A percentile compares a stretch with the other conserved stretches of the same genome.
Evolutionary conservation across 2,329 filamentous ascomycete species (phyloP).

Genomic region (Exophiala sideris): DNA sequence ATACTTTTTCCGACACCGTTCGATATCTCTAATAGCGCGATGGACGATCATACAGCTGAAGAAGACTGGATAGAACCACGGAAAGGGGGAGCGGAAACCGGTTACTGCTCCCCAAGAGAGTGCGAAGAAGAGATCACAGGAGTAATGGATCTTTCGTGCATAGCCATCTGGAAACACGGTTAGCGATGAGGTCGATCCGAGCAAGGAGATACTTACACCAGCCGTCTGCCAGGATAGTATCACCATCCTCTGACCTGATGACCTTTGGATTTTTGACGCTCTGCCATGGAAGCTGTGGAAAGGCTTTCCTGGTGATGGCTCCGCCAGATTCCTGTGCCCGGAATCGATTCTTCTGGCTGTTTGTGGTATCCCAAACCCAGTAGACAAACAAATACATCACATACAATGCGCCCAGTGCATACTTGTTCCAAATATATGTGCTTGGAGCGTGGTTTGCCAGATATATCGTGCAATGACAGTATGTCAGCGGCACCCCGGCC

Average conservation of each 20-base stretch:
- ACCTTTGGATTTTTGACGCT: slow-evolving; percentile 75
- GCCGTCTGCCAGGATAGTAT: slow-evolving; percentile 76
- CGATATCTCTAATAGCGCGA: slow-evolving; percentile 70
- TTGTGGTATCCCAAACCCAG: slow-evolving; percentile 89
- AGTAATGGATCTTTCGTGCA: slow-evolving; percentile 78
- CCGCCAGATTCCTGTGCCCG: slow-evolving; percentile 74
- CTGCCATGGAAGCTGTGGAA: slow-evolving; percentile 89
- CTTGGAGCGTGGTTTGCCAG: slow-evolving; percentile 77
- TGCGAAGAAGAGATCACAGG: slow-evolving; percentile 75
- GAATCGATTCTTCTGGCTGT: slow-evolving; percentile 93
- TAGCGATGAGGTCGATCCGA: slow-evolving; percentile 19
- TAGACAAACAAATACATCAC: slow-evolving; percentile 76
- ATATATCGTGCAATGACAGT: slow-evolving; percentile 91
- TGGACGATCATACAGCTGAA: slow-evolving; percentile 78
- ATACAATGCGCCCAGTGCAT: slow-evolving; percentile 63
- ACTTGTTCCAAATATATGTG: slow-evolving; percentile 72
- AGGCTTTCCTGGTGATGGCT: slow-evolving; percentile 64
- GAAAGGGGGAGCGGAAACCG: slow-evolving; percentile 76
- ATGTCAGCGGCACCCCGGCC: slow-evolving; percentile 82
- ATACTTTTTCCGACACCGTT: slow-evolving; percentile 73
- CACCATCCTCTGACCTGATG: slow-evolving; percentile 69
- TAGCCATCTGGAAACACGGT: slow-evolving; percentile 53
- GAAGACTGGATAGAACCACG: slow-evolving; percentile 86
- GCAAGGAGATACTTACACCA: slow-evolving; percentile 61
- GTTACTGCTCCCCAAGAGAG: slow-evolving; percentile 76